Base-by-base conservation (phyloP, 306 rosid genomes). In the Lablab purpureus region DNA sequence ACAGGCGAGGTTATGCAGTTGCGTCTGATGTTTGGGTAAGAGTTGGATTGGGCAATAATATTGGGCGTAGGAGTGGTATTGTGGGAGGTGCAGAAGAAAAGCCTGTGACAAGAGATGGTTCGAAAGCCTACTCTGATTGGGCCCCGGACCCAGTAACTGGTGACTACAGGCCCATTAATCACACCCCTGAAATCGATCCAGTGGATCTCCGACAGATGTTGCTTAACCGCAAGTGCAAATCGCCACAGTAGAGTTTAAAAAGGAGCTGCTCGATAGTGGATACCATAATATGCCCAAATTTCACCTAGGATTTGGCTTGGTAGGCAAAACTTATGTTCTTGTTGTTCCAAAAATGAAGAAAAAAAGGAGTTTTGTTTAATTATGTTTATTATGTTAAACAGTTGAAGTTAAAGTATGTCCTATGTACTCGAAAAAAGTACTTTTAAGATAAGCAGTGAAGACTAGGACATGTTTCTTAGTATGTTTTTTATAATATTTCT, bases 71-170 rank as follows among this genome's bases (percentile, higher is more conserved):
- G 74, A 46, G 25, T 18, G 56, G 69, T 22, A 58, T 73, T 50
- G 55, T 81, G 13, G 45, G 45, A 40, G 45, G 45, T 21, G 80
- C 81, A 2, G 89, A 84, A 46, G 90, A 78, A 30, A 28, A 65
- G 79, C 54, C 59, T n/a, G 45, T 32, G 56, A 49, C 40, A 0
- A 75, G 37, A 37, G 83, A 76, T 55, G 41, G 13, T 1, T 64
- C 79, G 14, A 86, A 66, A 34, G 58, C 85, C 22, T 50, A 83
- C 5, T 77, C 85, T 0, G 50, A 81, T 7, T 85, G 93, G 96
- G 85, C 58, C 52, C 90, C 89, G 0, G 87, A 85, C 28, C 92
- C 91, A n/a, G 81, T 77, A 6, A 84, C 87, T 1, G 91, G 95
- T 11, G 84, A 78, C 62, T 87, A 87, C 56, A 77, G 85, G 73